Base-by-base conservation (phyloP, 2,329 filamentous ascomycete species). In the Daldinia sp. region DNA sequence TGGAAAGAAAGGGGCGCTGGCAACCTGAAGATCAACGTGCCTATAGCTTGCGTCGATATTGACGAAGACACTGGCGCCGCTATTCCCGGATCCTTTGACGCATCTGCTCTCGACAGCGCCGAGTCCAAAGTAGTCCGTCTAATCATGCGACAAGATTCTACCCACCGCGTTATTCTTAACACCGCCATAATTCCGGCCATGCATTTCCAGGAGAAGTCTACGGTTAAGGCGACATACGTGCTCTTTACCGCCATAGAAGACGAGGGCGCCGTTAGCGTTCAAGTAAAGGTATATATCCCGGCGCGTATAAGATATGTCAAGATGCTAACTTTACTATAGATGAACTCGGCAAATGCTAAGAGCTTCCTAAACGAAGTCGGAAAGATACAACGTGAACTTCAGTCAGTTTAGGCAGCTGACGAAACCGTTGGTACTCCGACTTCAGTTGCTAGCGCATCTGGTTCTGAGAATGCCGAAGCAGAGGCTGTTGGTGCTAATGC, bases 1-100 rank as follows among this genome's bases (percentile, higher is more conserved):
- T 98, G 95, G 95, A 95, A 95, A 79, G 95, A 98, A 81, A 90
- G 94, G 59, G 94, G 94, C 12, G 87, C 90, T 3, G 94, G 94
- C 50, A 91, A 91, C 74, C 85, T 97, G 73, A 96, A 96, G 81
- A 86, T 97, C 78, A 97, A 98, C 75, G 90, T 91, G 13, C 88
- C 88, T 2, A 85, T 87, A 71, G 79, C 81, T 33, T 88, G 85
- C 65, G 83, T 88, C 4, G 84, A 86, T 26, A 85, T 87, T 44
- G 85, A 90, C 65, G 84, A 88, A 12, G 70, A 76, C 23, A 80
- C 81, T 18, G 85, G 84, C 3, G 74, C 76, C 9, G 78, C 84
- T n/a, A 79, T 87, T 57, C 81, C 86, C 1, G 84, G 84, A 26
- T 84, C 83, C 15, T 89, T 90, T 67, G 86, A 89, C 72, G 83